These are phyloP conservation scores for Gynandropsis gynandra DNA, from an alignment of 345 rosid species.

Conservation along the genomic window DNA sequence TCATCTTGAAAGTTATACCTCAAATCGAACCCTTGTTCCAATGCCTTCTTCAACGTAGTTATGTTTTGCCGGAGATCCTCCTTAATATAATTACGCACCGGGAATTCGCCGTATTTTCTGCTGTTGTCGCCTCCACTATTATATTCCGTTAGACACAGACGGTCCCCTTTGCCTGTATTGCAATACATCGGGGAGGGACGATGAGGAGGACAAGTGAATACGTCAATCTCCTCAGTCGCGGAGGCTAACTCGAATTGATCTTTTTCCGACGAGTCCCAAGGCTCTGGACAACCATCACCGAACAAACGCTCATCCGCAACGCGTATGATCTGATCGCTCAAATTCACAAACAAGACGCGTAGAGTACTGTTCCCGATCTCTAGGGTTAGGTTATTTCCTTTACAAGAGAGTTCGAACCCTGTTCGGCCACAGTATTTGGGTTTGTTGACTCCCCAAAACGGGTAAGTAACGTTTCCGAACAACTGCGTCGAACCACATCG, in stretches of 20 bases:
- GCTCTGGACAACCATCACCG: constrained; percentile 16
- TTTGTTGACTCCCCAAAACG: constrained; percentile 40
- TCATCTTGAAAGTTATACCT: neutral
- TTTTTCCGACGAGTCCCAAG: neutral
- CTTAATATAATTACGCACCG: neutral
- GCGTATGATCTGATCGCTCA: neutral
- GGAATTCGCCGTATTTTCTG: constrained; percentile 5
- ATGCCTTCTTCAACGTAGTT: neutral
- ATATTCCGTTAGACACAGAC: neutral
- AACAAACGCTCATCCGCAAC: constrained; percentile 19
- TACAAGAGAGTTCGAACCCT: constrained; percentile 32
- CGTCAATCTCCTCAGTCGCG: constrained; percentile 8
- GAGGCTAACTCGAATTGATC: neutral
- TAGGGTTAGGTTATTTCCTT: neutral
- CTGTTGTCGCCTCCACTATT: accelerated
- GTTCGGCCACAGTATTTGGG: constrained; percentile 29
- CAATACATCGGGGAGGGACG: neutral
- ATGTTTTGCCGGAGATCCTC: neutral
- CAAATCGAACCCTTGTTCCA: constrained; percentile 27
- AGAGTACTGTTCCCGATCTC: neutral
- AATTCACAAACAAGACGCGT: neutral
- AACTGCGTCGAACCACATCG: constrained; percentile 27
- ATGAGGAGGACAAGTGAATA: constrained; percentile 12
- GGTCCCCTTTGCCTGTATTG: accelerated
- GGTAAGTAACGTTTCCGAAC: constrained; percentile 25